Conservation (phyloP, 2,329 filamentous ascomycete genomes). For the Cladosporium sp. region DNA sequence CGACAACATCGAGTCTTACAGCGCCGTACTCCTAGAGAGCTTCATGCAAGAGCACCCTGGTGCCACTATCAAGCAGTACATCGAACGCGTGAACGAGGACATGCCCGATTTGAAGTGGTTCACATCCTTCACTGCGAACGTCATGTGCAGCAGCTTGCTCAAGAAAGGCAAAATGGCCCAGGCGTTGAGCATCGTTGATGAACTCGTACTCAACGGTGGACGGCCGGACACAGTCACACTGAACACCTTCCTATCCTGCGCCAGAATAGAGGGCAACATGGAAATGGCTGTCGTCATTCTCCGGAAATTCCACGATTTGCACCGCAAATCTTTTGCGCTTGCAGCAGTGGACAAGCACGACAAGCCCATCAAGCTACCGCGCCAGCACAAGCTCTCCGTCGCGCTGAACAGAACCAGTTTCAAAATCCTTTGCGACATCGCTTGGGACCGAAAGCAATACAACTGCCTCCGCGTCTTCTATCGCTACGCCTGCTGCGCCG, state of each 20-base stretch:
- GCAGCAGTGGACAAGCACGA: conserved; percentile 8
- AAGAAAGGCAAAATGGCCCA: conserved; percentile 19
- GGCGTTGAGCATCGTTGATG: conserved; percentile 19
- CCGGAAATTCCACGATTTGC: conserved; percentile 12
- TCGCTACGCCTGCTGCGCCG: conserved; percentile 29
- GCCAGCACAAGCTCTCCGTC: background rate
- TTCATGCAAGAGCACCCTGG: background rate
- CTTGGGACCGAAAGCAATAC: conserved; percentile 21
- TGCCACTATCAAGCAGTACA: conserved; percentile 16
- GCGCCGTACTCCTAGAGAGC: conserved; percentile 16
- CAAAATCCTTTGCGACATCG: conserved; percentile 14
- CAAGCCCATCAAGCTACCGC: background rate
- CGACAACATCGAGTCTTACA: conserved; percentile 14
- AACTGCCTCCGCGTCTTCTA: conserved; percentile 31
- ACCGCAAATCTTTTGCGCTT: background rate
- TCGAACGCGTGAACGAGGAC: conserved; percentile 9
- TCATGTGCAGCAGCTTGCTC: conserved; percentile 22
- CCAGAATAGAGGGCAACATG: conserved; percentile 15
- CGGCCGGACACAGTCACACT: conserved; percentile 18
- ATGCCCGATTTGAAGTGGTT: conserved; percentile 22
- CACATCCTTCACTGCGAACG: conserved; percentile 17
- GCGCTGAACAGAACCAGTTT: background rate
- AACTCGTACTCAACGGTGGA: conserved; percentile 15
- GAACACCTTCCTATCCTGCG: conserved; percentile 24
- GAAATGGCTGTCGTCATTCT: conserved; percentile 17